Percentiles rank a stretch among this genome's conserved stretches.
These are phyloP conservation scores for Melampsora occidentalis DNA, from an alignment of 1,284 basidiomycete genomes.

Conservation along the genomic window DNA sequence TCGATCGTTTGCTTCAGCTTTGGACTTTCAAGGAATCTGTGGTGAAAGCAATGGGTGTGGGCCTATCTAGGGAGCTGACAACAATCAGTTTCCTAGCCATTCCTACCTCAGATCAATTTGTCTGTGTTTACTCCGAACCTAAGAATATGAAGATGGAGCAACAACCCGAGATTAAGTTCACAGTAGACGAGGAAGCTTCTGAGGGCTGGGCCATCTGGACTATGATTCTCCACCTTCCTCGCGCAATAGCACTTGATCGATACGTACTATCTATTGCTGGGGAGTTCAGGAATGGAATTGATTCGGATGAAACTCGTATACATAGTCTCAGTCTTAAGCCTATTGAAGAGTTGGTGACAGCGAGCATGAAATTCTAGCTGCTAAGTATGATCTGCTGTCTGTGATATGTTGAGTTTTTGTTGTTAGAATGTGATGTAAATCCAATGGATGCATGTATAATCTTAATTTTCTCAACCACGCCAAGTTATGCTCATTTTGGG, in stretches of 20 bases:
- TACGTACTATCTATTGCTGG: neutral
- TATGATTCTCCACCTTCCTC: neutral
- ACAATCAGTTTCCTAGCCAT: conserved; percentile 13
- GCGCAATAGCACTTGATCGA: neutral
- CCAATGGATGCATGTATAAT: too few species aligned
- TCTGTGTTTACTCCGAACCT: neutral
- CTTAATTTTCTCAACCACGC: too few species aligned
- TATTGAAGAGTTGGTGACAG: neutral
- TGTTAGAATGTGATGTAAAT: too few species aligned
- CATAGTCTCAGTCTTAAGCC: neutral
- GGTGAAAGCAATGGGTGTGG: conserved; percentile 35
- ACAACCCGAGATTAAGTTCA: neutral
- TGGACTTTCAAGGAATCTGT: conserved; percentile 43
- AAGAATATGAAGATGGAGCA: neutral
- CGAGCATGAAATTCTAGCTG: too few species aligned
- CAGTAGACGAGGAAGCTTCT: neutral
- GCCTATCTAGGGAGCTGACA: conserved; percentile 17
- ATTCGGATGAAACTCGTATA: neutral
- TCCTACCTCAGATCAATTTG: neutral
- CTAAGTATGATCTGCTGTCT: too few species aligned
- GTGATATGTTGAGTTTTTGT: too few species aligned
- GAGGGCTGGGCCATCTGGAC: neutral
- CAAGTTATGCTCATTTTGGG: too few species aligned
- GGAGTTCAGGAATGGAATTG: neutral
- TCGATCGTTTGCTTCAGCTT: conserved; percentile 32